Percentiles rank a stretch among this genome's conserved stretches.
Conservation (phyloP, 805 yeast genomes). For the Blastobotrys peoriensis region DNA sequence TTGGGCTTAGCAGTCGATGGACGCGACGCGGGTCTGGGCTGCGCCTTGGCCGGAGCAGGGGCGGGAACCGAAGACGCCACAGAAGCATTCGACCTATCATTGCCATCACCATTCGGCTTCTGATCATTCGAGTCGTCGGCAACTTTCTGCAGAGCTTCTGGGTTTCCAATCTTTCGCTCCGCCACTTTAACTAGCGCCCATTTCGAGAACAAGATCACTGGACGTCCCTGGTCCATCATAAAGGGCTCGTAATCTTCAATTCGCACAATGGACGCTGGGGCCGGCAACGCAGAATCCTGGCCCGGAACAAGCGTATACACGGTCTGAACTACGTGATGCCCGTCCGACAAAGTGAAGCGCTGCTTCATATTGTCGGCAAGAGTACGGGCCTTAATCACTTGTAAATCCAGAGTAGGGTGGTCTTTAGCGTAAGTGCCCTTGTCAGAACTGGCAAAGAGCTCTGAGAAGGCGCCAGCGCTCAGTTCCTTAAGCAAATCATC, state of each 20-base stretch:
- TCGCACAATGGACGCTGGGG: slow-evolving; percentile 3
- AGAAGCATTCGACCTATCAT: not conserved
- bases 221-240: slow-evolving; percentile 1
- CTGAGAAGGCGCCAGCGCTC: not conserved
- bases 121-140: not conserved
- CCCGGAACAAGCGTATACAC: slow-evolving; percentile 2
- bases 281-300: slow-evolving; percentile 1
- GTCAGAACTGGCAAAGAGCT: not conserved
- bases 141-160: slow-evolving; percentile 2
- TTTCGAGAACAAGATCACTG: slow-evolving; percentile 3
- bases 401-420: slow-evolving; percentile 3
- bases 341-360: slow-evolving; percentile 9
- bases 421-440: not conserved
- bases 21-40: slow-evolving; percentile 3
- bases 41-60: slow-evolving; percentile 1
- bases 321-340: slow-evolving; percentile 3
- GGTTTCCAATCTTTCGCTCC: slow-evolving; percentile 12
- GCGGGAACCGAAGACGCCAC: not conserved
- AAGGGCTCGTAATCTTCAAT: slow-evolving; percentile 5
- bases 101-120: not conserved
- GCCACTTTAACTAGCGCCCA: not conserved
- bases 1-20: not conserved
- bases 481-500: not conserved
- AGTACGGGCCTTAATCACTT: slow-evolving; percentile 2
- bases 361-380: slow-evolving; percentile 3